phyloP scores from a whole-genome alignment of 768 basidiomycete genomes.

The Clavulina sp. region DNA sequence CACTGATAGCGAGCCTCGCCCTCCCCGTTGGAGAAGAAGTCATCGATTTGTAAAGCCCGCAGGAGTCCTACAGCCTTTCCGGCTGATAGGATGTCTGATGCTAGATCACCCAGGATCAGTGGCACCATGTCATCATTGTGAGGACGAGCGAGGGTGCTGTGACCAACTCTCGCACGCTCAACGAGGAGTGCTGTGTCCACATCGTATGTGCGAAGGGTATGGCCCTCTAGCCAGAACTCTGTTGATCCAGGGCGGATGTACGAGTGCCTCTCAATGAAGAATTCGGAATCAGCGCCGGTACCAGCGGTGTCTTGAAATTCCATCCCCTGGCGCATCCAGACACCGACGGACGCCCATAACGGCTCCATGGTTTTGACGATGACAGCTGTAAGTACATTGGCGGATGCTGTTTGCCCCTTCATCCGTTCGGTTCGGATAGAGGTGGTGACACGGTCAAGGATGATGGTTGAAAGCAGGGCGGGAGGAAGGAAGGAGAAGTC shows the following conservation, averaged over 20 bases:
- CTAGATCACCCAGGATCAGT: conserved; percentile 41
- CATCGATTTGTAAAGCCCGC: conserved; percentile 31
- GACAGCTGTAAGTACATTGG: conserved; percentile 39
- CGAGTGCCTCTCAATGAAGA: conserved; percentile 62
- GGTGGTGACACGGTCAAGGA: conserved; percentile 44
- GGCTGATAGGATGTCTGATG: conserved; percentile 39
- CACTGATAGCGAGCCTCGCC: no score
- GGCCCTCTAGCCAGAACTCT: conserved; percentile 68
- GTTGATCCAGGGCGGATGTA: conserved; percentile 30
- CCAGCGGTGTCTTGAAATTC: conserved; percentile 24
- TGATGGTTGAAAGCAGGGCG: conserved; percentile 33
- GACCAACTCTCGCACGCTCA: no score
- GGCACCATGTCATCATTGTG: conserved; percentile 25
- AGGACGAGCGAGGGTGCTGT: no score
- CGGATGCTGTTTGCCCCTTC: conserved; percentile 33
- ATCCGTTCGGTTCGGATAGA: background rate
- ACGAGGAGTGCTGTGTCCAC: conserved; percentile 5
- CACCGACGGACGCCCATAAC: conserved; percentile 51
- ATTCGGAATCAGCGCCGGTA: conserved; percentile 26
- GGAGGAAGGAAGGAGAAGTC: conserved; percentile 28
- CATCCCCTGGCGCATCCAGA: conserved; percentile 63
- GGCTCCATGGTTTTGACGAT: conserved; percentile 51
- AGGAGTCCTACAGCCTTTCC: conserved; percentile 68
- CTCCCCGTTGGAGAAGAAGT: conserved; percentile 3
- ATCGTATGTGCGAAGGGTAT: conserved; percentile 31